Conservation (phyloP, 1,284 basidiomycete genomes). For the Retiboletus fuscus region DNA sequence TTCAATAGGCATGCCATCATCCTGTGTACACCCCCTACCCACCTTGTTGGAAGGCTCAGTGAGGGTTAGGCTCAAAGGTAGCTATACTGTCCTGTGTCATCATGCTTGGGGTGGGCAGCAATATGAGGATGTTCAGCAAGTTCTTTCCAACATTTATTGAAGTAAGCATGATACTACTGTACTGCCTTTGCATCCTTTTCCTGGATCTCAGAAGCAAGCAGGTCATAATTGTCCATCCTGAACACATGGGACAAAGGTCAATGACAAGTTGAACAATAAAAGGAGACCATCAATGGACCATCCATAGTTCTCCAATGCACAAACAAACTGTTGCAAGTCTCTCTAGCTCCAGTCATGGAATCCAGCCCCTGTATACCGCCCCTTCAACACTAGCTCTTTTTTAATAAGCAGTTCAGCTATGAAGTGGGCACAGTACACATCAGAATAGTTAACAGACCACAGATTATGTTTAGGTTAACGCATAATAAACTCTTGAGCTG, state of each 20-base stretch:
- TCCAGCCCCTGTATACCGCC: constrained; percentile 80
- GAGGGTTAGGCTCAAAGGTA: too few species aligned
- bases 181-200: constrained; percentile 90
- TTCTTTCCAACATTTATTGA: constrained; percentile 91
- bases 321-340: constrained; percentile 93
- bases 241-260: neutral
- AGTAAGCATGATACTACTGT: constrained; percentile 84
- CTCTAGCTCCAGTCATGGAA: constrained; percentile 93
- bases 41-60: too few species aligned
- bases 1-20: too few species aligned
- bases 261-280: neutral
- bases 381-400: constrained; percentile 85
- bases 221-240: constrained; percentile 83
- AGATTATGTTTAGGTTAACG: constrained; percentile 55
- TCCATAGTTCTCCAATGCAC: constrained; percentile 88
- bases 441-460: neutral
- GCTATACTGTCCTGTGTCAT: too few species aligned
- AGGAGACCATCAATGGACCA: constrained; percentile 63
- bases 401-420: constrained; percentile 89
- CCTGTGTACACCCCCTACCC: too few species aligned
- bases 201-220: constrained; percentile 88
- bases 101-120: constrained; percentile 78
- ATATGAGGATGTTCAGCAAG: constrained; percentile 83
- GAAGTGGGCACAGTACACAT: neutral
- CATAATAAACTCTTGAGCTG: constrained; percentile 88